Evolutionary conservation across 1,139 yeast species (phyloP).

Genomic region (Kurtzmaniella quercitrusa): DNA sequence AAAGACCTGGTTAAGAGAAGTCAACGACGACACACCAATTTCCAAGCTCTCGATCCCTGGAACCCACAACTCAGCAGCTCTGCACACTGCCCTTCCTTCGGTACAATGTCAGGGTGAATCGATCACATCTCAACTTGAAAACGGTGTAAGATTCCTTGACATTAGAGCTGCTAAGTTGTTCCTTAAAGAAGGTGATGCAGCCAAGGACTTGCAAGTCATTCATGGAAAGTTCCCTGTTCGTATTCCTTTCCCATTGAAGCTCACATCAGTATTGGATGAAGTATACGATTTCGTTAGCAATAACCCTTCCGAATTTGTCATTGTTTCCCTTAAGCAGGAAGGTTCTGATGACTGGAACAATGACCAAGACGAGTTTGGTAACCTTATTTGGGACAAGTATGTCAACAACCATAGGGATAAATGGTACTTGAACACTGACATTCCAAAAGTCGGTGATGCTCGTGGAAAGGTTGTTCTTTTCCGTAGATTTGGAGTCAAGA

Average conservation of each 20-base stretch:
- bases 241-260: constrained; percentile 54
- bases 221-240: constrained; percentile 78
- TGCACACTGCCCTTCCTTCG: constrained; percentile 69
- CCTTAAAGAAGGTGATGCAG: constrained; percentile 41
- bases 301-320: constrained; percentile 56
- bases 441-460: constrained; percentile 58
- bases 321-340: constrained; percentile 72
- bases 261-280: constrained; percentile 46
- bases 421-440: constrained; percentile 57
- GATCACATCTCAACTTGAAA: constrained; percentile 56
- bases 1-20: constrained; percentile 51
- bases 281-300: constrained; percentile 53
- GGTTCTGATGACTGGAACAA: constrained; percentile 66
- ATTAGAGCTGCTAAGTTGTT: constrained; percentile 61
- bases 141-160: constrained; percentile 75
- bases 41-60: constrained; percentile 68
- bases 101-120: constrained; percentile 73
- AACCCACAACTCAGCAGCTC: constrained; percentile 77
- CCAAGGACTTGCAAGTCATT: constrained; percentile 59
- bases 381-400: constrained; percentile 59
- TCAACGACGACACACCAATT: constrained; percentile 49
- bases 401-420: constrained; percentile 45
- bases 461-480: constrained; percentile 67
- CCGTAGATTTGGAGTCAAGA: constrained; percentile 64
- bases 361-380: constrained; percentile 60